Base-by-base conservation (phyloP, 2,329 filamentous ascomycete species). In the Chaetomiaceae sp. region DNA sequence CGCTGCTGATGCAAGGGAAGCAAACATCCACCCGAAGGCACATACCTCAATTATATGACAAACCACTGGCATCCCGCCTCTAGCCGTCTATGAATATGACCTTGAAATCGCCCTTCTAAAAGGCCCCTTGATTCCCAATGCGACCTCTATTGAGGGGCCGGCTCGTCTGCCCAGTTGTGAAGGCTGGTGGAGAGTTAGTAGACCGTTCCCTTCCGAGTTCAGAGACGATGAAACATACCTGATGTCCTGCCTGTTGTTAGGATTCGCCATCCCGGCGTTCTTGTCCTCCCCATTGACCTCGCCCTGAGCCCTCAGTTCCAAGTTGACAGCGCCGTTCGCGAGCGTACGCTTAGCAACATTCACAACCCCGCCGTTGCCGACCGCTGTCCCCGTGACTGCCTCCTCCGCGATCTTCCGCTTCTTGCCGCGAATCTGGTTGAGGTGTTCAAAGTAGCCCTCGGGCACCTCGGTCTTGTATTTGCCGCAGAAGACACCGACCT, bases 401-500 rank as follows among this genome's bases (percentile, higher is more conserved):
- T 23, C 33, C 23, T 56, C 48, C 33, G 44, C 56, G 5, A 48
- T 57, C 69, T 87, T 87, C 58, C 79, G 76, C 57, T 81, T 85
- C 68, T 89, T 84, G 42, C 86, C 87, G 48, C 89, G 78, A 16
- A 90, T 71, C 54, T 78, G 74, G 69, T 89, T 85, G 5, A 95
- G 76, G 63, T 90, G 88, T 60, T 89, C 82, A 61, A 96, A 94
- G 72, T 96, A 96, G 33, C 80, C 84, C 6, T 84, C 79, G 1
- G 86, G 81, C 1, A 96, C 87, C 0, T 83, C 82, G 0, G 92
- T 96, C 56, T 89, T 78, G 69, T 96, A 96, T 58, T 84, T 82
- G 41, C 92, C 92, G 65, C 85, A 90, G 73, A 97, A 96, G 8
- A 96, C 91, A 49, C 92, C 91, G 2, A 95, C 84, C 67, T 97